Evolutionary conservation across 352 stramenopile species (phyloP).

Genomic region (Aphanomyces euteiches): DNA sequence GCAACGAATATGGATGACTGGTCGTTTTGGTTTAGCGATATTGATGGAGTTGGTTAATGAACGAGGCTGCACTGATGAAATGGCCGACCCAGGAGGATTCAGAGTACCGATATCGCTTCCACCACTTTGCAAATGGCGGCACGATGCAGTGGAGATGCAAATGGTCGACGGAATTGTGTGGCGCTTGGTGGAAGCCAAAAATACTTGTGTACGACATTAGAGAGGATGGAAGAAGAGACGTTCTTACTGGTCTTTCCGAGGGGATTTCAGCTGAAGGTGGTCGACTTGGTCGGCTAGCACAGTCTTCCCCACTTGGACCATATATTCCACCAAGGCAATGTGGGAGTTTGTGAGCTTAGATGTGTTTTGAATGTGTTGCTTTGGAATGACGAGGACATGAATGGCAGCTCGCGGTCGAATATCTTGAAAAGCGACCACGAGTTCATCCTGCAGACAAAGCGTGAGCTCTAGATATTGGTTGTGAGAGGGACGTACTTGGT

Average conservation of each 20-base stretch:
- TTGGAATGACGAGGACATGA: constrained; percentile 28
- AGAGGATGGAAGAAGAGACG: no score
- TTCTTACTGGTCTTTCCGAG: no score
- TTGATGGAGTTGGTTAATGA: not conserved
- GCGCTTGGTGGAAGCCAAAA: constrained; percentile 28
- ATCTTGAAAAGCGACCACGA: constrained; percentile 24
- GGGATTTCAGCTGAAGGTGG: no score
- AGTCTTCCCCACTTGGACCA: constrained; percentile 15
- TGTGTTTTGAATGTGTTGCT: constrained; percentile 28
- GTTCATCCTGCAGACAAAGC: not conserved
- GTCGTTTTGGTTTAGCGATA: no score
- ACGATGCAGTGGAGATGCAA: constrained; percentile 27
- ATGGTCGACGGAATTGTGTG: constrained; percentile 23
- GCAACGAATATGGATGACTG: no score
- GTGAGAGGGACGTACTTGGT: no score
- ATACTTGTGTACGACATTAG: not conserved
- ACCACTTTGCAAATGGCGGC: constrained; percentile 17
- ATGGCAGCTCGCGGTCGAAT: constrained; percentile 4
- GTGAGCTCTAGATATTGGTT: no score
- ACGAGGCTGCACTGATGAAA: no score
- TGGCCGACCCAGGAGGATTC: not conserved
- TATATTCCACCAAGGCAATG: constrained; percentile 24
- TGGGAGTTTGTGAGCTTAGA: not conserved
- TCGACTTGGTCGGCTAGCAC: constrained; percentile 7
- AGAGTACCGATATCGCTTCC: constrained; percentile 10